phyloP scores from a whole-genome alignment of 1,284 basidiomycete species.

The Ustilago curta region DNA sequence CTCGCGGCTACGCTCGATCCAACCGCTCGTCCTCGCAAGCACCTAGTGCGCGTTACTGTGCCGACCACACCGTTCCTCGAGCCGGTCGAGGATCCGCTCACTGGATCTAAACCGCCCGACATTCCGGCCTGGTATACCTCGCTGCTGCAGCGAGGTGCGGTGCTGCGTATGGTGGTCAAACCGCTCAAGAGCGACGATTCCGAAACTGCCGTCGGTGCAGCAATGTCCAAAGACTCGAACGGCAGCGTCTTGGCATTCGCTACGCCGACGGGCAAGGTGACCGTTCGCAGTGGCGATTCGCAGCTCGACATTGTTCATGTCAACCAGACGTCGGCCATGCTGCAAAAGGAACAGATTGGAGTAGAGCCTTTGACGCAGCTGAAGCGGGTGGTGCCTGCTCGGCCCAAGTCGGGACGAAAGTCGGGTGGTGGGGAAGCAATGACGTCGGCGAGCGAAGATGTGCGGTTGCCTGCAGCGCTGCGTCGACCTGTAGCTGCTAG shows the following conservation, averaged over 20 bases:
- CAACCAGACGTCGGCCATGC: constrained; percentile 64
- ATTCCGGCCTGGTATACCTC: constrained; percentile 46
- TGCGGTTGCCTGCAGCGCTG: constrained; percentile 35
- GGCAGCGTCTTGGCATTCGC: constrained; percentile 16
- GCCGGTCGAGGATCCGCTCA: constrained; percentile 46
- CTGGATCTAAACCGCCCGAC: constrained; percentile 40
- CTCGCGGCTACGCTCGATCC: constrained; percentile 65
- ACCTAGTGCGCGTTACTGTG: constrained; percentile 61
- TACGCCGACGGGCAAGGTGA: constrained; percentile 42
- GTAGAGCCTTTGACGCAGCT: constrained; percentile 48
- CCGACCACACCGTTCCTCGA: constrained; percentile 50
- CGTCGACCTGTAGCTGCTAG: constrained; percentile 24
- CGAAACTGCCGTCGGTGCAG: constrained; percentile 10
- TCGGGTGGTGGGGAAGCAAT: constrained; percentile 16
- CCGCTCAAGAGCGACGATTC: constrained; percentile 28
- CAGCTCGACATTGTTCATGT: constrained; percentile 60
- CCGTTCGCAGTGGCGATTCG: constrained; percentile 35
- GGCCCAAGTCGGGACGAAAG: constrained; percentile 31
- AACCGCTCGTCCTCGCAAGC: constrained; percentile 59
- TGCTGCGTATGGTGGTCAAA: constrained; percentile 47
- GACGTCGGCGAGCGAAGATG: constrained; percentile 6
- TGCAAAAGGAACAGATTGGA: constrained; percentile 56
- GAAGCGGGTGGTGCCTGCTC: constrained; percentile 26
- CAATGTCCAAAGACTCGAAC: constrained; percentile 11
- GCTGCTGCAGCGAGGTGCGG: constrained; percentile 46